Percentiles rank a stretch among this genome's conserved stretches.
phyloP scores from a whole-genome alignment of 768 basidiomycete genomes.

The Boletellus emodensis region DNA sequence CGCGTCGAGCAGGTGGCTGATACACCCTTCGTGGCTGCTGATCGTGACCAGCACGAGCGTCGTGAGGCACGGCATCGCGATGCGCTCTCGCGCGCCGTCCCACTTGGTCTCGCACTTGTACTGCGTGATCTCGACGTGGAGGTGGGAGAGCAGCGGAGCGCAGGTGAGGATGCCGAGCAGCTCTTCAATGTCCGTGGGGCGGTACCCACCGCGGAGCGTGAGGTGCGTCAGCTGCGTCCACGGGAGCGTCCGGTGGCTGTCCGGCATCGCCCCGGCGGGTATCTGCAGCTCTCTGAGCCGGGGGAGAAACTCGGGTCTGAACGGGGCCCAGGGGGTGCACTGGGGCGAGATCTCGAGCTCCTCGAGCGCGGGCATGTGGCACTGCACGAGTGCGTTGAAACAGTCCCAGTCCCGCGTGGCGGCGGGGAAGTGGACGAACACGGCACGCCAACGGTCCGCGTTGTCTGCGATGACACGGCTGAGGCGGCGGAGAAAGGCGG shows the following conservation, averaged over 20 bases:
- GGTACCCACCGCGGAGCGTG: conserved; percentile 29
- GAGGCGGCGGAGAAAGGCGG: conserved; percentile 22
- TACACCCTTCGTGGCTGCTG: conserved; percentile 27
- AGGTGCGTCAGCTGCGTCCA: conserved; percentile 32
- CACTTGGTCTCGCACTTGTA: conserved; percentile 28
- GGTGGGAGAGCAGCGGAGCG: conserved; percentile 26
- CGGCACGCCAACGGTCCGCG: conserved; percentile 29
- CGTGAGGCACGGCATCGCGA: conserved; percentile 28
- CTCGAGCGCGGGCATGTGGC: conserved; percentile 23
- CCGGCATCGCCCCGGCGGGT: conserved; percentile 30
- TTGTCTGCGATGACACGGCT: conserved; percentile 16
- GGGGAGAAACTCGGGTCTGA: conserved; percentile 25
- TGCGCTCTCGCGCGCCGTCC: conserved; percentile 19
- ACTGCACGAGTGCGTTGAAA: conserved; percentile 23
- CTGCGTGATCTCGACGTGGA: conserved; percentile 31
- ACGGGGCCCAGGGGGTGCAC: conserved; percentile 30
- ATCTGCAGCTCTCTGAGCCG: conserved; percentile 26
- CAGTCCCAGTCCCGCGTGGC: conserved; percentile 26
- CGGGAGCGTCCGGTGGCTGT: conserved; percentile 29
- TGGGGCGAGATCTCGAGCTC: conserved; percentile 33
- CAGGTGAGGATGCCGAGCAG: conserved; percentile 23
- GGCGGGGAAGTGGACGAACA: conserved; percentile 31
- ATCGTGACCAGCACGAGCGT: conserved; percentile 32
- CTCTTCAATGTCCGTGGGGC: conserved; percentile 23
- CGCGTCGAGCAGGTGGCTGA: conserved; percentile 24